Evolutionary conservation across 306 rosid species (phyloP).

Genomic region (Quercus engelmannii): DNA sequence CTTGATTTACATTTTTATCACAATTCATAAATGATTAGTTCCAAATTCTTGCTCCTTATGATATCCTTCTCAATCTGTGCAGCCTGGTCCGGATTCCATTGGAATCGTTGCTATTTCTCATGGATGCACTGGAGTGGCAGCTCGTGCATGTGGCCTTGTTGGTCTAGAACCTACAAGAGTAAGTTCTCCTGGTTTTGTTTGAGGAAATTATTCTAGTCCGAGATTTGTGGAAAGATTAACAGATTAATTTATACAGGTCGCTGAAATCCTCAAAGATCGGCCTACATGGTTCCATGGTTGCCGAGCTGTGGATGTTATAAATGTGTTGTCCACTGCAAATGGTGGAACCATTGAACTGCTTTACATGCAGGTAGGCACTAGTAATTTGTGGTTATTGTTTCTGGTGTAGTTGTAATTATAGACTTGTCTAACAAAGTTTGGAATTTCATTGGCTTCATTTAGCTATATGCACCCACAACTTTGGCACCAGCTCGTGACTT

Average conservation of each 20-base stretch:
- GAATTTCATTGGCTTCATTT: constrained; percentile 19
- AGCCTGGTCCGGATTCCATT: constrained; percentile 99
- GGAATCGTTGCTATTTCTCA: constrained; percentile 99
- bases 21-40: not conserved
- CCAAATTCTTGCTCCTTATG: not conserved
- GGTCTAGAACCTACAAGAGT: constrained; percentile 97
- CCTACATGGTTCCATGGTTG: constrained; percentile 87
- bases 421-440: constrained; percentile 9
- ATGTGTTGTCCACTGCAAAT: constrained; percentile 77
- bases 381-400: not conserved
- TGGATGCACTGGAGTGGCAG: constrained; percentile 98
- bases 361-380: constrained; percentile 80
- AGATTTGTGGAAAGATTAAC: constrained; percentile 1
- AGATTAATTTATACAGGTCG: constrained; percentile 49
- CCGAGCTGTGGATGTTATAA: constrained; percentile 83
- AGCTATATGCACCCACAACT: constrained; percentile 98
- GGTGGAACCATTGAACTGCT: constrained; percentile 95
- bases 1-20: not conserved
- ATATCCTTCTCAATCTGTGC: constrained; percentile 23
- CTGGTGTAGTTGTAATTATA: not conserved
- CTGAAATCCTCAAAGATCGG: constrained; percentile 95
- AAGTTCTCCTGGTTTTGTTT: constrained; percentile 27
- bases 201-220: not conserved
- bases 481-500: constrained; percentile 98
- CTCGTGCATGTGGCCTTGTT: constrained; percentile 99